Evolutionary conservation across 106 monocot species (phyloP).

Genomic region (Apostasia ramifera): DNA sequence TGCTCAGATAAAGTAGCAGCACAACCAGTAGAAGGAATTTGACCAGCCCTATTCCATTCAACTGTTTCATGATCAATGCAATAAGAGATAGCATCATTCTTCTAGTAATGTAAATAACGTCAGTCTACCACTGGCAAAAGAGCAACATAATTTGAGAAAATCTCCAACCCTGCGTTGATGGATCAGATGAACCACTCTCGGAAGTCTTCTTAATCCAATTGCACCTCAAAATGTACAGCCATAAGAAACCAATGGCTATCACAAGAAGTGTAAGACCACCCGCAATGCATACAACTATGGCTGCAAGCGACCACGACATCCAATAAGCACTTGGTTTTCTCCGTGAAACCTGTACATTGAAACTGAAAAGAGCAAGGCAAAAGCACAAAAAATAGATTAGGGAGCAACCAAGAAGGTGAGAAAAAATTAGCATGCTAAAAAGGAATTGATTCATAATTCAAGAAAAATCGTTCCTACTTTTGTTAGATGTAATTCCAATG

Average conservation of each 20-base stretch:
- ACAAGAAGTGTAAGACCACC: slow-evolving; percentile 22
- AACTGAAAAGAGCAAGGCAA: slow-evolving; percentile 9
- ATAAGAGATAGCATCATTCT: not conserved
- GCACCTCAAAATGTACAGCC: slow-evolving; percentile 12
- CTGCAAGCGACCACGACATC: slow-evolving; percentile 44
- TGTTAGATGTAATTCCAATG: no score
- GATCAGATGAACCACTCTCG: slow-evolving; percentile 60
- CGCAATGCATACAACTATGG: slow-evolving; percentile 34
- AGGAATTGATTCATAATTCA: no score
- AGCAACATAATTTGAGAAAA: not conserved
- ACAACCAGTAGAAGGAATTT: slow-evolving; percentile 16
- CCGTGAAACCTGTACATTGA: slow-evolving; percentile 38
- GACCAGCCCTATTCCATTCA: slow-evolving; percentile 34
- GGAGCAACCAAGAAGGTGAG: no score
- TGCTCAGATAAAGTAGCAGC: slow-evolving; percentile 6
- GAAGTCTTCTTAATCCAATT: slow-evolving; percentile 32
- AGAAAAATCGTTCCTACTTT: no score
- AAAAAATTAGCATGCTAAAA: no score
- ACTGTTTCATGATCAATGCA: slow-evolving; percentile 8
- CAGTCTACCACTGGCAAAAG: not conserved
- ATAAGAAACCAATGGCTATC: slow-evolving; percentile 14
- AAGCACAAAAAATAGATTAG: no score
- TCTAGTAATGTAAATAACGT: not conserved
- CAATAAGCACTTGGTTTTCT: not conserved
- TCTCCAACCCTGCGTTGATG: slow-evolving; percentile 35